A percentile compares a stretch with the other conserved stretches of the same genome.
Conservation (phyloP, 2,329 filamentous ascomycete genomes). For the Emmonsia crescens region DNA sequence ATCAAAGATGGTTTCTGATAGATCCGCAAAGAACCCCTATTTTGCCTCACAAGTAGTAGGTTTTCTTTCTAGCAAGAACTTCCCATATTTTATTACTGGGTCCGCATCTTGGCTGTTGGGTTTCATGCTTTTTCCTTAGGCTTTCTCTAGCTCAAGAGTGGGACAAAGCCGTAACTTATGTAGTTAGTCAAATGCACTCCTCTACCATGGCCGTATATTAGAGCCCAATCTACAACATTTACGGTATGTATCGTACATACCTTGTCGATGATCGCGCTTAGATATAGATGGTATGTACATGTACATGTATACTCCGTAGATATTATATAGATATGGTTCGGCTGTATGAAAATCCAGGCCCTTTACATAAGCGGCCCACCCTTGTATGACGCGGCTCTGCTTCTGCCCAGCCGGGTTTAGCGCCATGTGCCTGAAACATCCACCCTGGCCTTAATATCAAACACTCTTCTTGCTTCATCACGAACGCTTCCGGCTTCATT, state of each 20-base stretch:
- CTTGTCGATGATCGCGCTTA: not conserved
- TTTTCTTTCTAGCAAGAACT: too few relatives aligned
- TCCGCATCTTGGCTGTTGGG: too few relatives aligned
- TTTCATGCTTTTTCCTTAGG: too few relatives aligned
- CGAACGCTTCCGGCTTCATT: not conserved
- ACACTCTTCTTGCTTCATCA: not conserved
- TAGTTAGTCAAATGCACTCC: too few relatives aligned
- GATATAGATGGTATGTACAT: not conserved
- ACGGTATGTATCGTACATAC: too few relatives aligned
- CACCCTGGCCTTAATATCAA: constrained; percentile 6
- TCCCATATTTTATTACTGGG: too few relatives aligned
- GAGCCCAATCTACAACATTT: not conserved
- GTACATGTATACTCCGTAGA: too few relatives aligned
- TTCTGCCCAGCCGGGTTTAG: not conserved
- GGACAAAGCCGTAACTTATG: too few relatives aligned
- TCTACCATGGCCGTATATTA: too few relatives aligned
- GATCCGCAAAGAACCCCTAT: not conserved
- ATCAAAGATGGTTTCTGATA: not conserved
- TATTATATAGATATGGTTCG: too few relatives aligned
- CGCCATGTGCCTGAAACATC: constrained; percentile 4
- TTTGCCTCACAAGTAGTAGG: not conserved
- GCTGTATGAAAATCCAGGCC: not conserved
- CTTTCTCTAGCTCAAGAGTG: too few relatives aligned
- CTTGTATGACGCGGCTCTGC: not conserved
- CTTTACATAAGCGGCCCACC: not conserved